Evolutionary conservation across 2,329 filamentous ascomycete genomes (phyloP).

Genomic region (Curvularia sp.): DNA sequence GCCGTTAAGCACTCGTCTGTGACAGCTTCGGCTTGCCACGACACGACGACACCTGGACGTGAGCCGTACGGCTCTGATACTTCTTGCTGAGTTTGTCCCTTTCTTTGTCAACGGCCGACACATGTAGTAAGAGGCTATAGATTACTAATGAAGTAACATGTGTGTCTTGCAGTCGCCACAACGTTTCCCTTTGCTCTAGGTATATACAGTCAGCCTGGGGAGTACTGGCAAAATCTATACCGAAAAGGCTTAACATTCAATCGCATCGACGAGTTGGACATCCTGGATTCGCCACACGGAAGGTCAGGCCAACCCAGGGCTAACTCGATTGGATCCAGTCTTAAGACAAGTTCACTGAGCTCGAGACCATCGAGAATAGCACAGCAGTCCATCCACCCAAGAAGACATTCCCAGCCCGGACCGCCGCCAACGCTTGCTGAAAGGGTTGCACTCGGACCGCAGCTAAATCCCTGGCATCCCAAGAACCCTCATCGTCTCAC

Average conservation of each 20-base stretch:
- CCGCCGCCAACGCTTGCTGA: constrained; percentile 16
- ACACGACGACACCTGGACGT: background rate
- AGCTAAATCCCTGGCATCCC: constrained; percentile 15
- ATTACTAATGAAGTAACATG: background rate
- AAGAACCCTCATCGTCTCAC: constrained; percentile 11
- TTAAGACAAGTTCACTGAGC: constrained; percentile 4
- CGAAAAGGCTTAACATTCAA: constrained; percentile 5
- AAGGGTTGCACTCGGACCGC: constrained; percentile 12
- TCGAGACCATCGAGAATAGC: constrained; percentile 10
- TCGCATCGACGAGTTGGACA: constrained; percentile 15
- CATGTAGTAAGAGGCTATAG: background rate
- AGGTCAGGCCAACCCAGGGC: constrained; percentile 10
- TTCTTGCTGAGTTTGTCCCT: constrained; percentile 4
- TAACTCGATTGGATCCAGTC: constrained; percentile 12
- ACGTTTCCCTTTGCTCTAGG: constrained; percentile 22
- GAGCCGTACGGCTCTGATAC: constrained; percentile 2
- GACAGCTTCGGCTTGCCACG: background rate
- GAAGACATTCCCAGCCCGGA: constrained; percentile 11
- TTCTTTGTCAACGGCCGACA: background rate
- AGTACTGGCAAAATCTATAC: constrained; percentile 9
- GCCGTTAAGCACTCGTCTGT: background rate
- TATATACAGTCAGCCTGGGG: constrained; percentile 16
- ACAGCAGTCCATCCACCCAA: background rate
- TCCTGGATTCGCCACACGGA: constrained; percentile 15
- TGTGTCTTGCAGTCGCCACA: constrained; percentile 14